Base-by-base conservation (phyloP, 83 land plant genomes). In the Larix sibirica region DNA sequence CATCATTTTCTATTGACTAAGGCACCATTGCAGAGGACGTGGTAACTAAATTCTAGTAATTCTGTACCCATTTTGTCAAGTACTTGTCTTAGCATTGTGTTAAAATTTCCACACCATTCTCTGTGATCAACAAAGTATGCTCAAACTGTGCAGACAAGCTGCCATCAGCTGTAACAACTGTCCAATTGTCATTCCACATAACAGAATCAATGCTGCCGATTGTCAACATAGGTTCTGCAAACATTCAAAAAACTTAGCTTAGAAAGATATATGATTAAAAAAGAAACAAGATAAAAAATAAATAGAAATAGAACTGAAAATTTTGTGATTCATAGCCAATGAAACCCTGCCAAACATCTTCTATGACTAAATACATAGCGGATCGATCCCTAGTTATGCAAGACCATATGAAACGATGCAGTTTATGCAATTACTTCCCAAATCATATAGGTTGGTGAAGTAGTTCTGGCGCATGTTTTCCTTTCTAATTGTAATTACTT, bases 201-300 rank as follows among this genome's bases (percentile, higher is more conserved):
- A 89, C 76, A 31, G 92, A 90, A 36, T 90, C 83, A 10, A 85
- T 89, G 85, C 99, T 90, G 13, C 98, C 98, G 1, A 89, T 88
- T 70, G 99, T 95, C 64, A 96, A 88, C 94, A 96, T 96, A 31
- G 99, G 99, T 80, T 96, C 99, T 96, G 95, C 84, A 85, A 79
- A 81, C 77, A 56, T 44, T 64, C 47, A 9, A 21, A 62, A 28
- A n/a, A 36, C 36, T 40, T 21, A n/a, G 26, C 54, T 80, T 50
- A 50, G 13, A 50, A 50, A 12, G 56, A 50, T 50, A 50, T 50
- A 42, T 42, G 44, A 42, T 42, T 50, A 10, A 50, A 50, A 50
- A 3, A 50, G 12, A 12, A 50, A 50, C 12, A 50, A 50, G 56
- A 50, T 50, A 2, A 50, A 50, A 20, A 20, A 73, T 4, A 17